Base-by-base conservation (phyloP, 805 yeast genomes). In the Candida rishiriensis region DNA sequence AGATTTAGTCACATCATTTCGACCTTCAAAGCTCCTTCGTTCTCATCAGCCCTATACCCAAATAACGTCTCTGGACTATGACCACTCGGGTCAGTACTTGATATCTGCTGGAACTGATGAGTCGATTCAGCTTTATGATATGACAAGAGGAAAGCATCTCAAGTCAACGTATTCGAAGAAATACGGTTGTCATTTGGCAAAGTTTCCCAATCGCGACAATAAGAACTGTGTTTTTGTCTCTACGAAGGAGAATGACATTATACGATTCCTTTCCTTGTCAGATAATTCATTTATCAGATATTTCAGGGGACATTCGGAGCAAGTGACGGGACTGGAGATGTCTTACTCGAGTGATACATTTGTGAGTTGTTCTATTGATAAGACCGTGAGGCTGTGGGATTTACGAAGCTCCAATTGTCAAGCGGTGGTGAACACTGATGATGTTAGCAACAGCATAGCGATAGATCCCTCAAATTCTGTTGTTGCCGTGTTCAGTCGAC, bases 361-460 rank as follows among this genome's bases (percentile, higher is more conserved):
- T 57, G 54, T 86, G 10, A 79, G 86, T 36, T 73, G 90, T 0
- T 76, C 95, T 0, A 61, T 76, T 44, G 99, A 93, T 61, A 76
- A 83, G 42, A 80, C 96, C 0, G 85, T 89, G 1, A 78, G 93
- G 50, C 53, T 86, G 7, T 93, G 99, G 99, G 98, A 93, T 64
- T 61, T 85, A 21, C 70, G 91, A 52, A 71, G 84, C 0, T 70
- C 86, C 1, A 72, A 77, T 45, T 77, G 85, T 15, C 81, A 78
- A 46, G 93, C 95, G 0, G 65, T 74, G 4, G 57, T 82, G 18
- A 78, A 77, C 17, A 71, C 76, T 32, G 75, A 79, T 10, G 65
- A 74, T 3, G 21, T 48, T 4, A 43, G 48, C 10, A 43, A 41
- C 29, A 40, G 36, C n/a, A 70, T 83, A 11, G 85, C 93, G 0